Evolutionary conservation across 768 basidiomycete genomes (phyloP).

Genomic region (Rubroboletus satanas): DNA sequence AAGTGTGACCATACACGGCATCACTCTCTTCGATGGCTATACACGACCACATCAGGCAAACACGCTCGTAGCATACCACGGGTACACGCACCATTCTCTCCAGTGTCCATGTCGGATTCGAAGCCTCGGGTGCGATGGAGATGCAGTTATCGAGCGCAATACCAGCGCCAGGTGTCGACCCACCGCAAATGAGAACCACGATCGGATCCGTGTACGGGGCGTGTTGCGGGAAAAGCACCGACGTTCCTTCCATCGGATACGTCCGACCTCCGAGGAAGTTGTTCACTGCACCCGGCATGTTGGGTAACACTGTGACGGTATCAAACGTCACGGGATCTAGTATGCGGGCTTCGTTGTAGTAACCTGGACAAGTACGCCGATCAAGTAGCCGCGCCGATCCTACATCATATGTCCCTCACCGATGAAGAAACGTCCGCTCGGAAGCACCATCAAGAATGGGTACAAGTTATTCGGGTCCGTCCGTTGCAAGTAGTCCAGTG

Average conservation of each 20-base stretch:
- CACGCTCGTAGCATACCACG: not conserved
- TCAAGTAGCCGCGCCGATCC: not conserved
- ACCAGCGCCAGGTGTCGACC: constrained; percentile 55
- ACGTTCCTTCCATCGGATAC: constrained; percentile 73
- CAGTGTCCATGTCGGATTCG: constrained; percentile 60
- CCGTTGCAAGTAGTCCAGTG: constrained; percentile 62
- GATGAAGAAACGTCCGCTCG: constrained; percentile 65
- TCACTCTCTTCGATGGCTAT: constrained; percentile 71
- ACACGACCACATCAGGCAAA: not conserved
- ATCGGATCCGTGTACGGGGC: constrained; percentile 74
- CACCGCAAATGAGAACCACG: constrained; percentile 71
- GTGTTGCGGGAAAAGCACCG: constrained; percentile 63
- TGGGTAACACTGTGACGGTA: constrained; percentile 58
- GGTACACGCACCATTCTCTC: constrained; percentile 68
- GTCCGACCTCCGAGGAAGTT: constrained; percentile 70
- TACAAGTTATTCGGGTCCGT: constrained; percentile 82
- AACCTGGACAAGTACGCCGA: constrained; percentile 39
- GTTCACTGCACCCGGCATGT: constrained; percentile 71
- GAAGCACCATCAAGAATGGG: constrained; percentile 70
- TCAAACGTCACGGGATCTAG: constrained; percentile 63
- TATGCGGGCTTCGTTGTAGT: constrained; percentile 80
- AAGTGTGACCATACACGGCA: constrained; percentile 69
- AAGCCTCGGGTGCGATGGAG: constrained; percentile 58
- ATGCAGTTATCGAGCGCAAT: constrained; percentile 67
- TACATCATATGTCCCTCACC: constrained; percentile 40